phyloP scores from a whole-genome alignment of 371 early-diverging fungal species.

The Mortierella sp. region DNA sequence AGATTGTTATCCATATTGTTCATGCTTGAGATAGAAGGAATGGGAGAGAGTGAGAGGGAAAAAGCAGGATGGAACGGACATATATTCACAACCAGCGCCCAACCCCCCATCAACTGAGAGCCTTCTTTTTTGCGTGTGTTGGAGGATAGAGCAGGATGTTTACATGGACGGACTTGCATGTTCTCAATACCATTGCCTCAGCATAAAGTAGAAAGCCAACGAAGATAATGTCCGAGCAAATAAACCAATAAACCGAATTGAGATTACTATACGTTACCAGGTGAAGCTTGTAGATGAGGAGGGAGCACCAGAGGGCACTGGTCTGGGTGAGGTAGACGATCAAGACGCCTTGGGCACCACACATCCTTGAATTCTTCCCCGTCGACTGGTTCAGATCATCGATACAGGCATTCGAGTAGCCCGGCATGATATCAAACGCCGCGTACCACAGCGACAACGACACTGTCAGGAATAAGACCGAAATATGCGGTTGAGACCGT shows the following conservation, averaged over 20 bases:
- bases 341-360: slow-evolving; percentile 58
- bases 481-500: slow-evolving; percentile 63
- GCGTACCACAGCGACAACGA: slow-evolving; percentile 56
- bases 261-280: slow-evolving; percentile 26
- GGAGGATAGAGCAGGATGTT: too few relatives aligned
- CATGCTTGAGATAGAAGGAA: too few relatives aligned
- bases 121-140: too few relatives aligned
- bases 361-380: slow-evolving; percentile 54
- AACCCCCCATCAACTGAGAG: slow-evolving; percentile 7
- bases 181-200: background rate
- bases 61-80: slow-evolving; percentile 8
- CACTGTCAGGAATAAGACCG: slow-evolving; percentile 61
- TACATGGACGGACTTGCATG: too few relatives aligned
- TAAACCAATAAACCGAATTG: slow-evolving; percentile 1
- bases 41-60: background rate
- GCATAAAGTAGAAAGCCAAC: slow-evolving; percentile 3
- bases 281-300: slow-evolving; percentile 52
- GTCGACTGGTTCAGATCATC: slow-evolving; percentile 42
- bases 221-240: background rate
- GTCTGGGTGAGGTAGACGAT: slow-evolving; percentile 52
- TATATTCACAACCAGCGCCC: background rate
- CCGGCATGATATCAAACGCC: slow-evolving; percentile 53
- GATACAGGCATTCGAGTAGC: slow-evolving; percentile 40
- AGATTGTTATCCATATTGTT: too few relatives aligned
- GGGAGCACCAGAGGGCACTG: slow-evolving; percentile 47